Conservation (phyloP, 2,329 filamentous ascomycete genomes). For the Pseudopyrenochaeta lycopersici region DNA sequence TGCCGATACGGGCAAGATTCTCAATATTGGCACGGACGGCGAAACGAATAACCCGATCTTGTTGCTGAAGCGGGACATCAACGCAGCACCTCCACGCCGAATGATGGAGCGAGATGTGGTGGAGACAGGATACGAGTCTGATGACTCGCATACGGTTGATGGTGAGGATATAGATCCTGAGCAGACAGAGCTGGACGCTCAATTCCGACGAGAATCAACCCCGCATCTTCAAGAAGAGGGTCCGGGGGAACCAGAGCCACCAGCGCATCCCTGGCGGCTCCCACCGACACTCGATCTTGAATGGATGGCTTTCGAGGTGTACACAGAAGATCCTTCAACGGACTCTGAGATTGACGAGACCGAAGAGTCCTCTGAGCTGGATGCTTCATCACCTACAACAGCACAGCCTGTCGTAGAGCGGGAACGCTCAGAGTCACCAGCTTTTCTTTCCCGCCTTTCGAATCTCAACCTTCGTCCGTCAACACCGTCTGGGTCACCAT, state of each 20-base stretch:
- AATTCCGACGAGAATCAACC: slow-evolving; percentile 55
- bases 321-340: slow-evolving; percentile 68
- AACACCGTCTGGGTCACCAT: slow-evolving; percentile 28
- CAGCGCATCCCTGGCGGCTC: slow-evolving; percentile 64
- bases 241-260: slow-evolving; percentile 19
- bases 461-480: slow-evolving; percentile 54
- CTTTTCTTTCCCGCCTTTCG: slow-evolving; percentile 54
- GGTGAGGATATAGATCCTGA: slow-evolving; percentile 42
- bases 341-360: slow-evolving; percentile 61
- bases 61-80: slow-evolving; percentile 75
- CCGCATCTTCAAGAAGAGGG: slow-evolving; percentile 19
- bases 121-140: slow-evolving; percentile 41
- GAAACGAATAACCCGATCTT: slow-evolving; percentile 78
- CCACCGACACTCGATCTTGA: slow-evolving; percentile 83
- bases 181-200: slow-evolving; percentile 57
- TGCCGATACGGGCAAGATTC: slow-evolving; percentile 85
- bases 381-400: slow-evolving; percentile 26
- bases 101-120: slow-evolving; percentile 59
- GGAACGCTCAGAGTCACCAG: slow-evolving; percentile 51
- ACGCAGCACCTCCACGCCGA: slow-evolving; percentile 68
- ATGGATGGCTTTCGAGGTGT: slow-evolving; percentile 92
- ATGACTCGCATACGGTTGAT: slow-evolving; percentile 51
- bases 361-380: slow-evolving; percentile 24
- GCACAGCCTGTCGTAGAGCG: slow-evolving; percentile 17
- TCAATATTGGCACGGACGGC: slow-evolving; percentile 78